These are phyloP conservation scores for Gossypium aridum DNA, from an alignment of 441 rosid species.

Conservation along the genomic window DNA sequence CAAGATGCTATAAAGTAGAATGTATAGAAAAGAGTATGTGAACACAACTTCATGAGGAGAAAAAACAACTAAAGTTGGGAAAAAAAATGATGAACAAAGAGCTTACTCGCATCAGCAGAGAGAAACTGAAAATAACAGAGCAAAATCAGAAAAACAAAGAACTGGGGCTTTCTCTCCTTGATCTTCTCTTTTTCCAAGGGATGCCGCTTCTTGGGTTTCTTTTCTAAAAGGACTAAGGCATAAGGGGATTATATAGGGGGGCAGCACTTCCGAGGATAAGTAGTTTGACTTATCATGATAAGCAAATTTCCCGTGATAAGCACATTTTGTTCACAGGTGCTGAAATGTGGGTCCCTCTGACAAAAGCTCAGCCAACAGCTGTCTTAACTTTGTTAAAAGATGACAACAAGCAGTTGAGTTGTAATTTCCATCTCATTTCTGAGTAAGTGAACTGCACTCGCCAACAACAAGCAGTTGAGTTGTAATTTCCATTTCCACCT, in stretches of 20 bases:
- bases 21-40: neutral
- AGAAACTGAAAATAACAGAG: neutral
- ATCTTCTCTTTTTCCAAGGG: conserved; percentile 15
- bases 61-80: neutral
- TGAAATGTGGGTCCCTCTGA: neutral
- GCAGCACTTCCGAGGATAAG: conserved; percentile 27
- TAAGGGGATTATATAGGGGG: conserved; percentile 1
- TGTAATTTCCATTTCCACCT: no score
- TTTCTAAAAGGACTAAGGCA: neutral
- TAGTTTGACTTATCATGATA: fast-evolving
- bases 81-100: neutral
- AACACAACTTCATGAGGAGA: neutral
- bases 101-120: conserved; percentile 14
- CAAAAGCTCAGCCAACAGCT: conserved; percentile 19
- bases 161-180: neutral
- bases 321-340: neutral
- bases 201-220: conserved; percentile 15
- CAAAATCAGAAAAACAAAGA: conserved; percentile 5
- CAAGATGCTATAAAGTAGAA: conserved; percentile 15
- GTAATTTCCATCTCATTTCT: neutral
- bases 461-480: neutral
- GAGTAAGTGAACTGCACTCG: conserved; percentile 16
- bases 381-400: conserved; percentile 19
- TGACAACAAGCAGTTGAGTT: conserved; percentile 15
- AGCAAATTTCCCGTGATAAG: neutral